Evolutionary conservation across 169 alveolate species (phyloP), one percentile per base, ranked within the genome.

Genomic region (Sarcocystis neurona): DNA sequence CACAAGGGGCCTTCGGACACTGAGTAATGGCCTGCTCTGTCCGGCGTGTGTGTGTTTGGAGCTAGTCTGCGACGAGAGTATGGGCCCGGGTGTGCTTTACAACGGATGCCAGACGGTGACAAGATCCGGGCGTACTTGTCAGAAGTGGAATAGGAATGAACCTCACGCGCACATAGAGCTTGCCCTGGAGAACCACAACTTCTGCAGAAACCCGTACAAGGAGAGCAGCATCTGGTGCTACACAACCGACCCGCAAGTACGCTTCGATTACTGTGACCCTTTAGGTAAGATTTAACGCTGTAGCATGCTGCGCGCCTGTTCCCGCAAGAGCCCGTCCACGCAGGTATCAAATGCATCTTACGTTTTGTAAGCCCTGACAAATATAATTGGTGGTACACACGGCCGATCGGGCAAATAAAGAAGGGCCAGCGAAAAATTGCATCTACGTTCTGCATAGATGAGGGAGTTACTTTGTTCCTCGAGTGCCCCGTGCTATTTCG

Each of bases 241-340:
- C 85, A 91, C 53, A 58, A 79, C 82, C 63, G 91, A 80, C 20
- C 92, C 92, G 0, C 41, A 77, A 27, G 88, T 60, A 3, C 50
- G 84, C 6, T 88, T 72, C 80, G 92, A 88, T 46, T 78, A 43
- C 78, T 88, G 92, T 34, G 74, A 88, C 18, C 88, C 92, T 15
- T 72, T 88, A 37, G 87, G 92, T 88, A 39, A 0, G 82, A 5
- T n/a, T 39, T n/a, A n/a, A n/a, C n/a, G n/a, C n/a, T n/a, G n/a
- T n/a, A n/a, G n/a, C n/a, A n/a, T n/a, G n/a, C n/a, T n/a, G n/a
- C n/a, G n/a, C n/a, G n/a, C n/a, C n/a, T n/a, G n/a, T n/a, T n/a
- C n/a, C n/a, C n/a, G n/a, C n/a, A n/a, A n/a, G n/a, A n/a, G n/a
- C n/a, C n/a, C n/a, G n/a, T n/a, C n/a, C n/a, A n/a, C n/a, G n/a